These are phyloP conservation scores for Scleroderma citrinum DNA, from an alignment of 768 basidiomycete species.

Conservation along the genomic window DNA sequence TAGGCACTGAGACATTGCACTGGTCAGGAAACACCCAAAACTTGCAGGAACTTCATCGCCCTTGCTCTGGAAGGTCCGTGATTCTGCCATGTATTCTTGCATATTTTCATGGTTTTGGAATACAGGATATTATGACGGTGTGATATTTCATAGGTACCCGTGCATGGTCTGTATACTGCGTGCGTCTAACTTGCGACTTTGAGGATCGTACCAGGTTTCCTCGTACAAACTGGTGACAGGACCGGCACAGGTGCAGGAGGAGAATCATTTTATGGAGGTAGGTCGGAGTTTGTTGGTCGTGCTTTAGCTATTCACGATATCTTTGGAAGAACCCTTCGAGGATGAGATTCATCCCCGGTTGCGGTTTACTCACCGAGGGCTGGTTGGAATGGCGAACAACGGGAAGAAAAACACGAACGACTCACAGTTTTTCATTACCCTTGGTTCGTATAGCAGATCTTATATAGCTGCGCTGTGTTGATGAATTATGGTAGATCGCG, in stretches of 20 bases:
- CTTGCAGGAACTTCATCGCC: conserved; percentile 87
- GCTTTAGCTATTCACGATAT: neutral
- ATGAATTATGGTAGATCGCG: conserved; percentile 51
- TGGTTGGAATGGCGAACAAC: conserved; percentile 92
- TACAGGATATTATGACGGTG: conserved; percentile 91
- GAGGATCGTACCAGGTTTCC: conserved; percentile 85
- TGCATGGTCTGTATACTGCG: neutral
- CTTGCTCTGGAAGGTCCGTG: conserved; percentile 84
- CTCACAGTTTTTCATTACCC: conserved; percentile 93
- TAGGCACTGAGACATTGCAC: neutral
- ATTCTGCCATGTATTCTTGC: conserved; percentile 1
- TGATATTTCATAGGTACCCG: conserved; percentile 86
- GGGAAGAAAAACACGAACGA: conserved; percentile 86
- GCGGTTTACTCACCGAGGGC: conserved; percentile 82
- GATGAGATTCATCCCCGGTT: conserved; percentile 93
- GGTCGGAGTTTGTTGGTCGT: neutral
- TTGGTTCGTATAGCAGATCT: conserved; percentile 43
- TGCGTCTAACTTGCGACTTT: neutral
- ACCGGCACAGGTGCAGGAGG: conserved; percentile 90
- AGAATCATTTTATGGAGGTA: conserved; percentile 92
- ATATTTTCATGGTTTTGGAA: conserved; percentile 3
- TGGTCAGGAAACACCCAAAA: conserved; percentile 81
- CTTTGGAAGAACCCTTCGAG: conserved; percentile 71
- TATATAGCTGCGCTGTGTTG: neutral
- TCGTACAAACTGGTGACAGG: conserved; percentile 92